These are phyloP conservation scores for Diplodia sapinea DNA, from an alignment of 2,329 filamentous ascomycete species.

Conservation along the genomic window DNA sequence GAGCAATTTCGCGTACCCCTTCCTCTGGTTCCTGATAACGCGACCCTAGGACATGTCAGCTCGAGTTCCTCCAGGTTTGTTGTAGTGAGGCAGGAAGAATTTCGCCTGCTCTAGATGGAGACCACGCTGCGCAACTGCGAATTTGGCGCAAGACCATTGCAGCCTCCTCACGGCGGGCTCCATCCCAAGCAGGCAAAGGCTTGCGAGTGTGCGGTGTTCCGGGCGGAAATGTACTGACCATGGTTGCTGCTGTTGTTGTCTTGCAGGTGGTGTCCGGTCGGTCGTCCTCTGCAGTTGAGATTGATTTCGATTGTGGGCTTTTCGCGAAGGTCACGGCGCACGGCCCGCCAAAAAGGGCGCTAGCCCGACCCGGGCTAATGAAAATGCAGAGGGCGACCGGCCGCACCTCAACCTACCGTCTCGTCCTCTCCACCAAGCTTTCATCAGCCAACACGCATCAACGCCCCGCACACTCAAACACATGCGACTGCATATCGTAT, in stretches of 20 bases:
- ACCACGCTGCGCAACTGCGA: slow-evolving; percentile 3
- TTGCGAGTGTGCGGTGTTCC: slow-evolving; percentile 2
- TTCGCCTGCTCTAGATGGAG: slow-evolving; percentile 9
- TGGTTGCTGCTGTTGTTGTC: slow-evolving; percentile 32
- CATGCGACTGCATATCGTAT: slow-evolving; percentile 2
- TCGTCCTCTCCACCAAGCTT: slow-evolving; percentile 12
- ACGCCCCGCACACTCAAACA: neutral
- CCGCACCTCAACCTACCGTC: slow-evolving; percentile 26
- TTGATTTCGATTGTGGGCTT: slow-evolving; percentile 30
- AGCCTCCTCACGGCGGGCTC: neutral
- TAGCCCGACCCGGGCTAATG: neutral
- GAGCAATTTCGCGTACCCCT: slow-evolving; percentile 38
- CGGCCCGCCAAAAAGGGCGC: neutral
- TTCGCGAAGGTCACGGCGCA: slow-evolving; percentile 19
- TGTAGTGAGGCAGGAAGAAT: neutral
- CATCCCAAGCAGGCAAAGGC: slow-evolving; percentile 1
- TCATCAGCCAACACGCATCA: slow-evolving; percentile 18
- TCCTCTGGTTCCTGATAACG: slow-evolving; percentile 78
- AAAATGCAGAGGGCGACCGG: slow-evolving; percentile 11
- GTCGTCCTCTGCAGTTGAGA: slow-evolving; percentile 31
- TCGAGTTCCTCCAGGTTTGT: neutral
- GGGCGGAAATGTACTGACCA: slow-evolving; percentile 30
- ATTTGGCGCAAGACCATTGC: slow-evolving; percentile 1
- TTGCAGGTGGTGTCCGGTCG: slow-evolving; percentile 29
- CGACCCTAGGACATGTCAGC: slow-evolving; percentile 57